phyloP scores from a whole-genome alignment of 306 rosid species.

The Herpetospermum pedunculosum region DNA sequence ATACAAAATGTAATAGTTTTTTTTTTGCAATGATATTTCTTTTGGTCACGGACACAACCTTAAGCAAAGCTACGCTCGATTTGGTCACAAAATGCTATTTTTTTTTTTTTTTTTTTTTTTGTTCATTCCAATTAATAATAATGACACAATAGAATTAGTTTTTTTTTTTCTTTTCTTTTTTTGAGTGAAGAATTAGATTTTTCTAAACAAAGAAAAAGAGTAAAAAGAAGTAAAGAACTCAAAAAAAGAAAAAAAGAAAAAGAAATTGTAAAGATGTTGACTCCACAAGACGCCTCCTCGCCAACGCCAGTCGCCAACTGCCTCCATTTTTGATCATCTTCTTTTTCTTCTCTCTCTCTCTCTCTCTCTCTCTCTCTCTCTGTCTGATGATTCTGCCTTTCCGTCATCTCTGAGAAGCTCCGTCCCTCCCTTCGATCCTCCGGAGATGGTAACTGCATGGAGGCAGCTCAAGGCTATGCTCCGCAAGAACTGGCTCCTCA shows the following conservation, averaged over 20 bases:
- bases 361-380: background rate
- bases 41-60: too few species aligned
- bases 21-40: too few species aligned
- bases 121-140: too few species aligned
- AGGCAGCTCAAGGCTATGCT: slow-evolving; percentile 88
- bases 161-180: too few species aligned
- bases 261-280: background rate
- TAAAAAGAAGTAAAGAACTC: background rate
- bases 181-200: background rate
- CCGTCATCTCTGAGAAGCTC: slow-evolving; percentile 2
- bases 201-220: background rate
- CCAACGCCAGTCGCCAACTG: background rate
- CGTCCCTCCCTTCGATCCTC: slow-evolving; percentile 17
- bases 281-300: background rate
- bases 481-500: slow-evolving; percentile 91
- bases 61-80: too few species aligned
- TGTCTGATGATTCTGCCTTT: background rate
- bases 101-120: too few species aligned
- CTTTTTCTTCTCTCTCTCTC: background rate
- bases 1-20: too few species aligned
- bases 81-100: too few species aligned
- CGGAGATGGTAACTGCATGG: slow-evolving; percentile 52
- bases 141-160: too few species aligned
- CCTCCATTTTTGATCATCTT: background rate
- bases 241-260: background rate